phyloP scores from a whole-genome alignment of 2,329 filamentous ascomycete species.

The Teratosphaeria pseudoeucalypti region DNA sequence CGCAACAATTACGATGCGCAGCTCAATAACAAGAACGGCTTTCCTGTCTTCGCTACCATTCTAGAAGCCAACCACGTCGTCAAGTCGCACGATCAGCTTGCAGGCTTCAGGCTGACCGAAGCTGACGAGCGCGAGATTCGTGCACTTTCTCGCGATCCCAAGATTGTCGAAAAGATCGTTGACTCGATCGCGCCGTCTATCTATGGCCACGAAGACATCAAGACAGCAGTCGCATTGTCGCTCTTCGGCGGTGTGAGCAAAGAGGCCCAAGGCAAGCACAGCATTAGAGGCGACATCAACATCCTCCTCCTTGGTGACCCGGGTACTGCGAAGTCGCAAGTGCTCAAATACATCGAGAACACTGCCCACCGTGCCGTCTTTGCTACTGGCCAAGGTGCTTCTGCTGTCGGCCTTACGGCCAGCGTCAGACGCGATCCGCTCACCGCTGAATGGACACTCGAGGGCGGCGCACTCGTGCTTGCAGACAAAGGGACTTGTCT shows the following conservation, averaged over 20 bases:
- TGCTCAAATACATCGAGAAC: constrained; percentile 96
- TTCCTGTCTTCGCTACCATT: constrained; percentile 95
- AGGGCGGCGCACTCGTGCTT: constrained; percentile 88
- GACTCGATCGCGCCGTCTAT: constrained; percentile 93
- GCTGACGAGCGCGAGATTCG: constrained; percentile 90
- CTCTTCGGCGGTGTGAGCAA: constrained; percentile 94
- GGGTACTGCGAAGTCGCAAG: constrained; percentile 94
- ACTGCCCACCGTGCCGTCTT: constrained; percentile 95
- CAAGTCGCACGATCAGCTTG: constrained; percentile 94
- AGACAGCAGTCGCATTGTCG: constrained; percentile 88
- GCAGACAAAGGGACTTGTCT: constrained; percentile 91
- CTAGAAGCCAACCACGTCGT: constrained; percentile 95
- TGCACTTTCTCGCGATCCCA: constrained; percentile 74
- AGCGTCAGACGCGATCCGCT: constrained; percentile 91
- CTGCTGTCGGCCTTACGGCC: constrained; percentile 92
- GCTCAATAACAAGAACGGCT: constrained; percentile 96
- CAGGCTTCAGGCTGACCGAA: constrained; percentile 89
- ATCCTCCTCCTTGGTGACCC: constrained; percentile 92
- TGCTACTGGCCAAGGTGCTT: constrained; percentile 92
- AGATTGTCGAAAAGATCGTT: constrained; percentile 87
- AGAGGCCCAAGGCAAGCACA: constrained; percentile 74
- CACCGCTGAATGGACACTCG: constrained; percentile 93
- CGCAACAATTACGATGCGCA: constrained; percentile 97
- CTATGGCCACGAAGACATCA: constrained; percentile 93
- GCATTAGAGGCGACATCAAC: constrained; percentile 95